These are phyloP conservation scores for Fusarium foetens DNA, from an alignment of 2,329 filamentous ascomycete genomes.

Conservation along the genomic window DNA sequence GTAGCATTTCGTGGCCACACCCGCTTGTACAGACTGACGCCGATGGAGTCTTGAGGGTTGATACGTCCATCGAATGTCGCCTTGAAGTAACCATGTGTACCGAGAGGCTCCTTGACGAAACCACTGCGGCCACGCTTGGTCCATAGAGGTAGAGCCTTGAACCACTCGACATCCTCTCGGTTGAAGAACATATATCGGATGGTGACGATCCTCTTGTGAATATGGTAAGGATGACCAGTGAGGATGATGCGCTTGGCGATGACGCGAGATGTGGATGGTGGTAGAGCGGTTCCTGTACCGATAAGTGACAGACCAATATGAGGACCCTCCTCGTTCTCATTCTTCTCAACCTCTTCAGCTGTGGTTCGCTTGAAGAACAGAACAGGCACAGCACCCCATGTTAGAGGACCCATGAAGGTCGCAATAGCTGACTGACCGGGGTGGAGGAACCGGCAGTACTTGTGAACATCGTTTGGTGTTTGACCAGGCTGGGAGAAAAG, in stretches of 20 bases:
- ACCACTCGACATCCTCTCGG: constrained; percentile 93
- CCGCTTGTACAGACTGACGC: constrained; percentile 87
- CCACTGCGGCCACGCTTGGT: constrained; percentile 88
- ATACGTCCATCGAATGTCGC: constrained; percentile 96
- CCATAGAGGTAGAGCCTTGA: constrained; percentile 96
- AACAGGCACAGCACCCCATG: constrained; percentile 91
- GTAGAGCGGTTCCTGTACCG: constrained; percentile 86
- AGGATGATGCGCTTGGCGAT: constrained; percentile 94
- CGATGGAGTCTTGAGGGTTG: constrained; percentile 94
- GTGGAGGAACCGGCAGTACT: constrained; percentile 91
- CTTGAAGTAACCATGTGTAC: constrained; percentile 99
- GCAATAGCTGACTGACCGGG: constrained; percentile 90
- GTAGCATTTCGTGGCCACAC: constrained; percentile 80
- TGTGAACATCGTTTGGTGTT: constrained; percentile 96
- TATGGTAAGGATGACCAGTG: constrained; percentile 97
- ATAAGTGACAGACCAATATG: constrained; percentile 74
- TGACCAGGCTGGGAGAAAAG: constrained; percentile 90
- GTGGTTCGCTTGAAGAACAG: constrained; percentile 81
- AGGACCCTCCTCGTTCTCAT: constrained; percentile 55
- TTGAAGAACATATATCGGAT: constrained; percentile 99
- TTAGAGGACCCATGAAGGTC: constrained; percentile 88
- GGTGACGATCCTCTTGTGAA: constrained; percentile 97
- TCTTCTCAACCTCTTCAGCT: constrained; percentile 55
- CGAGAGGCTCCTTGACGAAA: constrained; percentile 92
- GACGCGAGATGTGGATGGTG: constrained; percentile 79